Conservation (phyloP, 192 early-diverging fungal species). For the Coemansia reversa region DNA sequence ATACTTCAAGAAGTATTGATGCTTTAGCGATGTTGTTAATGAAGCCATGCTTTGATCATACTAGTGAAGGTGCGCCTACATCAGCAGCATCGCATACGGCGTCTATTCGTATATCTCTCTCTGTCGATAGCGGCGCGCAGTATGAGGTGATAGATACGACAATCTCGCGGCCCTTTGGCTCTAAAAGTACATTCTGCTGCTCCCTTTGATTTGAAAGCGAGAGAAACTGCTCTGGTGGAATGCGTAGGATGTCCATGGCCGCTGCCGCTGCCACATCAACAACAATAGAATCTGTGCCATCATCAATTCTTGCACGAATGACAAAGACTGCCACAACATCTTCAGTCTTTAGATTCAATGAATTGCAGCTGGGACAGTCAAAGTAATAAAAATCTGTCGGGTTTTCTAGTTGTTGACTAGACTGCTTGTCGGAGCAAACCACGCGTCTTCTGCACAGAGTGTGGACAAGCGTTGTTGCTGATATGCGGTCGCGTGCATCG, state of each 20-base stretch:
- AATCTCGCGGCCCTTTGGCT: conserved; percentile 25
- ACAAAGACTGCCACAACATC: conserved; percentile 27
- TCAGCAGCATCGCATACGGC: conserved; percentile 25
- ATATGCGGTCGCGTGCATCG: conserved; percentile 37
- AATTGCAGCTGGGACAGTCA: conserved; percentile 26
- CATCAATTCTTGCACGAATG: conserved; percentile 20
- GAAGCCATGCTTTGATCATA: not conserved
- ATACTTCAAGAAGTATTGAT: no score
- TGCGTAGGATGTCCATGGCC: conserved; percentile 20
- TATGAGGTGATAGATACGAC: conserved; percentile 29
- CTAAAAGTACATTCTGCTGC: conserved; percentile 20
- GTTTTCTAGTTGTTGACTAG: conserved; percentile 12
- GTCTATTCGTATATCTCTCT: conserved; percentile 25
- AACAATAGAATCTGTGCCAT: conserved; percentile 21
- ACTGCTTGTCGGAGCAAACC: not conserved
- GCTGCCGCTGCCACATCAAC: conserved; percentile 10
- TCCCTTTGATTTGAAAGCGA: conserved; percentile 19
- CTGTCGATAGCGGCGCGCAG: conserved; percentile 19
- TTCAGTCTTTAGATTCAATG: not conserved
- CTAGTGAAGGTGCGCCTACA: conserved; percentile 9
- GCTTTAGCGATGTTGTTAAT: no score
- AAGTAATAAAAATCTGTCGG: conserved; percentile 28
- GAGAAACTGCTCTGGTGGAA: conserved; percentile 33
- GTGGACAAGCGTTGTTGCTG: conserved; percentile 39
- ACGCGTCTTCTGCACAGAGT: conserved; percentile 15